Percentiles rank a stretch among this genome's conserved stretches.
Conservation (phyloP, 2,329 filamentous ascomycete genomes). For the Dryadomyces quercivorus region DNA sequence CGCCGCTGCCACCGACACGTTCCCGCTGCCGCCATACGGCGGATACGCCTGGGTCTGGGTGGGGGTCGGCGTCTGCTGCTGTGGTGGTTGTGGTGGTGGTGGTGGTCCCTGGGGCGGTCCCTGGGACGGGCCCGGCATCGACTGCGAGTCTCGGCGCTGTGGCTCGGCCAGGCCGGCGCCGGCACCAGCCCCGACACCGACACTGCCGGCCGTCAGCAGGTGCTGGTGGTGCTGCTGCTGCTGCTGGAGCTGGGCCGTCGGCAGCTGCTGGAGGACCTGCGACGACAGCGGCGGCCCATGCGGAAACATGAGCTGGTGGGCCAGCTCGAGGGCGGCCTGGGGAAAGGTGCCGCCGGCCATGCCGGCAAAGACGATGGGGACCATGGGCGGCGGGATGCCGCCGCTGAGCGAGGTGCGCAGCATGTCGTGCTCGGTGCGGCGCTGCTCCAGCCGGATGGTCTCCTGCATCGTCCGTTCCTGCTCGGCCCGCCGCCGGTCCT, state of each 20-base stretch:
- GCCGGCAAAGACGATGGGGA: conserved; percentile 63
- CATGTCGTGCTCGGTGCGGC: conserved; percentile 62
- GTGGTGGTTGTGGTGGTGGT: background rate
- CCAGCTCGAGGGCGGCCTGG: conserved; percentile 52
- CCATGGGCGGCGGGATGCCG: conserved; percentile 61
- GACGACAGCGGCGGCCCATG: conserved; percentile 20
- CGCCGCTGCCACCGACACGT: background rate
- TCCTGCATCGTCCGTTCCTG: conserved; percentile 59
- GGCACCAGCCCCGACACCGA: too few relatives aligned
- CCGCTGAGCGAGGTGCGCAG: conserved; percentile 54
- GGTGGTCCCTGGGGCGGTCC: background rate
- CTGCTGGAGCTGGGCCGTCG: conserved; percentile 25
- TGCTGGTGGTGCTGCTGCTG: conserved; percentile 41
- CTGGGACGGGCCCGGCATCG: conserved; percentile 3
- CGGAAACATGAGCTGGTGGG: conserved; percentile 49
- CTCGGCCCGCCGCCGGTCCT: conserved; percentile 61
- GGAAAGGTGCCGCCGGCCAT: conserved; percentile 53
- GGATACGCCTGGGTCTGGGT: background rate
- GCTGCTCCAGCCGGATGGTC: conserved; percentile 55
- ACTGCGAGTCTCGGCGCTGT: conserved; percentile 39
- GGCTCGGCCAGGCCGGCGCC: conserved; percentile 37
- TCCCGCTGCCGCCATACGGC: conserved; percentile 23
- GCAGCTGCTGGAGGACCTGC: background rate
- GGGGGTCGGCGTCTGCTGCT: background rate
- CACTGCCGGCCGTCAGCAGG: background rate